These are phyloP conservation scores for Bryum argenteum DNA, from an alignment of 225 moss, liverwort and hornwort species.

Conservation along the genomic window DNA sequence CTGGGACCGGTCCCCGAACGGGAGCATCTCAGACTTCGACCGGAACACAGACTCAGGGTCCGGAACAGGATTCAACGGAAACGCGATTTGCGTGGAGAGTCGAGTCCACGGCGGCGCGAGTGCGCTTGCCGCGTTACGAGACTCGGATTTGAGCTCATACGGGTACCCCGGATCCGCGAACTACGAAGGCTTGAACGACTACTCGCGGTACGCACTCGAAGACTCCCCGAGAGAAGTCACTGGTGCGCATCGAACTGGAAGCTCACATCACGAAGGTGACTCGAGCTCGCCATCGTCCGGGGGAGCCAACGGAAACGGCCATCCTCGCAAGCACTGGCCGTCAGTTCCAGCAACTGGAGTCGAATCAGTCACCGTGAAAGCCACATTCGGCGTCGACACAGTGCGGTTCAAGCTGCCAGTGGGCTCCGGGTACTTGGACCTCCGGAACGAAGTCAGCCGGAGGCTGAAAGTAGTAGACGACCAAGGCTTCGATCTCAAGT, in stretches of 20 bases:
- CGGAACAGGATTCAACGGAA: constrained; percentile 42
- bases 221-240: constrained; percentile 63
- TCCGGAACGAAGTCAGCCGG: constrained; percentile 73
- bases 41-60: constrained; percentile 47
- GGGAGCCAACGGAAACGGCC: constrained; percentile 29
- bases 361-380: constrained; percentile 69
- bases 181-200: constrained; percentile 42
- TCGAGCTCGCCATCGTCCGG: constrained; percentile 82
- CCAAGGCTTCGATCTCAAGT: constrained; percentile 68
- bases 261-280: constrained; percentile 65
- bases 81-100: constrained; percentile 62
- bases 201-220: constrained; percentile 25
- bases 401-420: constrained; percentile 79
- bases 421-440: constrained; percentile 55
- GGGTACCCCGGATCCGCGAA: constrained; percentile 38
- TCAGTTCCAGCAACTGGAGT: constrained; percentile 33
- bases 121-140: constrained; percentile 74
- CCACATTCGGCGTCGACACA: constrained; percentile 77
- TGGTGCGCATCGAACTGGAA: constrained; percentile 54
- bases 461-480: constrained; percentile 62
- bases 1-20: constrained; percentile 48
- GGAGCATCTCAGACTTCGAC: constrained; percentile 42
- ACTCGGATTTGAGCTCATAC: constrained; percentile 53
- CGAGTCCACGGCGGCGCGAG: constrained; percentile 92
- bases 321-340: constrained; percentile 49